Base-by-base conservation (phyloP, 1,284 basidiomycete species). In the Malassezia equina region DNA sequence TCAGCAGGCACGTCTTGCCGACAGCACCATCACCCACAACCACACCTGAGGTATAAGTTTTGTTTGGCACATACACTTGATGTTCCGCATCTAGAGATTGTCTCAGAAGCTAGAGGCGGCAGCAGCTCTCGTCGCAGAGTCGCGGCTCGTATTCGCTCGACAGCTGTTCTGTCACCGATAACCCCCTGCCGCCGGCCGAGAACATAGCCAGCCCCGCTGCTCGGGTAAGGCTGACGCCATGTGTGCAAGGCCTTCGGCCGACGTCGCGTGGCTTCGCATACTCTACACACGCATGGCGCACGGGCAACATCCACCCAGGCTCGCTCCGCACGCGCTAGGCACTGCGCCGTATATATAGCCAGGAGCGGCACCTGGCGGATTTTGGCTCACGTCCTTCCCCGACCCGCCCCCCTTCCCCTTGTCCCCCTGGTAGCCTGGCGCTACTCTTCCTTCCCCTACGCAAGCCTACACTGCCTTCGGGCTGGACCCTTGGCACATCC, bases 21-120 rank as follows among this genome's bases (percentile, higher is more conserved):
- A 73, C 70, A 48, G 71, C 71, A 69, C 71, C 71, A 58, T 73
- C 70, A 42, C 71, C 71, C 25, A 73, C 71, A 45, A 73, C 71
- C 40, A 73, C 71, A 51, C 62, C 60, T 63, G 28, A 15, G 13
- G 23, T 15, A 23, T 45, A 24, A 49, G 48, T 9, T n/a, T 19
- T 13, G 15, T 23, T 15, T 24, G 6, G 12, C n/a, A 39, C 46
- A 4, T 52, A 58, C 58, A 59, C 23, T 59, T 59, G 33, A 48
- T 48, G 21, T 48, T 48, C 21, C 46, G 46, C 46, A 48, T 48
- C n/a, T 19, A 4, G 29, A 48, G 46, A 25, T 7, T 17, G 5
- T 23, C 13, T 32, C 43, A 17, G 25, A 28, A 29, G 19, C 44
- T 17, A 33, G 1, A 24, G 9, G 33, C 21, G 33, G 24, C 32